Conservation (phyloP, 148 eudicot genomes). For the Bassia scoparia region DNA sequence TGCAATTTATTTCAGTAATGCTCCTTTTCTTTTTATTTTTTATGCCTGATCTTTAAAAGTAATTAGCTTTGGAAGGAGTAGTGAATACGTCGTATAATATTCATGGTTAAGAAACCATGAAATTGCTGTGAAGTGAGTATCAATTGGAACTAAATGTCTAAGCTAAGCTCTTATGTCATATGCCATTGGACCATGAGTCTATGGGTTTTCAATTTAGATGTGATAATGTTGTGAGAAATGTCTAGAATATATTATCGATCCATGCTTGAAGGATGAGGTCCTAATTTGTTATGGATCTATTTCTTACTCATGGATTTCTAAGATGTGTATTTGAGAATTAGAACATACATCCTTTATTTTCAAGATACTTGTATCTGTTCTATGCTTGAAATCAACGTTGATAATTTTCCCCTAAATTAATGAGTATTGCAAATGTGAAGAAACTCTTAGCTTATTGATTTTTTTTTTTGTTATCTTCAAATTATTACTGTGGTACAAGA, state of each 20-base stretch:
- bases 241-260: neutral
- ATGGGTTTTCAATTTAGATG: neutral
- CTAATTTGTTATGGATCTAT: no score
- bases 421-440: no score
- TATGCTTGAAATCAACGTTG: neutral
- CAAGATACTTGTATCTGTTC: neutral
- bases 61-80: neutral
- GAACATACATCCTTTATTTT: neutral
- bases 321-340: no score
- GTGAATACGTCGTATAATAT: neutral
- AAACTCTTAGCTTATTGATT: no score
- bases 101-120: neutral
- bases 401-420: neutral
- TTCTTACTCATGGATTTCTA: no score
- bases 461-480: neutral
- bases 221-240: neutral
- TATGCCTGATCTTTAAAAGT: neutral
- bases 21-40: neutral
- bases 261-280: neutral
- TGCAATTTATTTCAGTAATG: neutral
- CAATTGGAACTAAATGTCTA: neutral
- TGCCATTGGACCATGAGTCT: neutral
- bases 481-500: neutral
- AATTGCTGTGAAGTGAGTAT: neutral
- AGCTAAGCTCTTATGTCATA: neutral